Evolutionary conservation across 768 basidiomycete species (phyloP).

Genomic region (Boletus bicolor): DNA sequence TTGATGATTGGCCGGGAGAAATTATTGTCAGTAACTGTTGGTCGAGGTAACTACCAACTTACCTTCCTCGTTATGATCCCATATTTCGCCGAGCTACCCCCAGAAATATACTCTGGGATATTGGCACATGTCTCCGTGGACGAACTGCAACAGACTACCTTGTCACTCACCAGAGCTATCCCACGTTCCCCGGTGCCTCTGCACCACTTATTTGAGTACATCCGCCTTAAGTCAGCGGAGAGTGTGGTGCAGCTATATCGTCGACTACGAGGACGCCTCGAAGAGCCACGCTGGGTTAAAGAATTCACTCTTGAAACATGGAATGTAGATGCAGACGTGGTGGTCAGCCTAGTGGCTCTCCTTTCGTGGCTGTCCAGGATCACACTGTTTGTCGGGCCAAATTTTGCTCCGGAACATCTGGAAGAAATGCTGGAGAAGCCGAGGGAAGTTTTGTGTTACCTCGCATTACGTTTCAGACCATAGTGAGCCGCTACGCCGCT

Average conservation of each 20-base stretch:
- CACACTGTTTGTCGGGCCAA: slow-evolving; percentile 68
- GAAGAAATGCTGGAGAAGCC: slow-evolving; percentile 61
- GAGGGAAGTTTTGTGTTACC: slow-evolving; percentile 41
- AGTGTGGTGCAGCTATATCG: slow-evolving; percentile 58
- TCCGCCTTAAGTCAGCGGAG: slow-evolving; percentile 48
- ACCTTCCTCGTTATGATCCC: slow-evolving; percentile 13
- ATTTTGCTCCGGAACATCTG: slow-evolving; percentile 77
- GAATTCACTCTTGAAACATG: slow-evolving; percentile 57
- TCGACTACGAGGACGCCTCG: slow-evolving; percentile 43
- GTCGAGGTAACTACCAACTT: neutral
- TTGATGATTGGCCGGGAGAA: neutral
- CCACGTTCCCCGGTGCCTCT: slow-evolving; percentile 58
- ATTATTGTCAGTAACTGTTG: neutral
- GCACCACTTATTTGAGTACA: slow-evolving; percentile 53
- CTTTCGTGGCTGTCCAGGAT: slow-evolving; percentile 52
- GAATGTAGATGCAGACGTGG: slow-evolving; percentile 70
- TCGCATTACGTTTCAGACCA: slow-evolving; percentile 76
- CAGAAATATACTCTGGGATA: slow-evolving; percentile 65
- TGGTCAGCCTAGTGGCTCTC: slow-evolving; percentile 63
- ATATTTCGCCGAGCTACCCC: slow-evolving; percentile 44
- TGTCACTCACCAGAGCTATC: slow-evolving; percentile 61
- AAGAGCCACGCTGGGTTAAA: slow-evolving; percentile 42
- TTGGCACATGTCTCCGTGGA: slow-evolving; percentile 47
- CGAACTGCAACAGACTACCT: slow-evolving; percentile 48
- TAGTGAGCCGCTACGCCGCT: slow-evolving; percentile 51